Conservation (phyloP, 2,329 filamentous ascomycete species). For the Microdochium trichocladiopsis region DNA sequence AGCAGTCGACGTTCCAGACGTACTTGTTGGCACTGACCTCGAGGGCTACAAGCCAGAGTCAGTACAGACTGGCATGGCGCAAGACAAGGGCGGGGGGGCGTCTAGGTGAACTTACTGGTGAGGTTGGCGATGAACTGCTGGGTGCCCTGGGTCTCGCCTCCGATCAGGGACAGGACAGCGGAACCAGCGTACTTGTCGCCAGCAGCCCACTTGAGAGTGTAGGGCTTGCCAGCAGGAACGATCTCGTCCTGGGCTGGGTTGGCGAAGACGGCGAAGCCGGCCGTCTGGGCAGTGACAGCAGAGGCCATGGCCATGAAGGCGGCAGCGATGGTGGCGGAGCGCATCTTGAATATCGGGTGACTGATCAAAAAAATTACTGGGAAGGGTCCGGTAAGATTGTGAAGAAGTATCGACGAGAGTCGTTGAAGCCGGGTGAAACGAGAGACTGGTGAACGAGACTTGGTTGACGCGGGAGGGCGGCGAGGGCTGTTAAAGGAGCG, state of each 20-base stretch:
- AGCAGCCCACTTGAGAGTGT: slow-evolving; percentile 43
- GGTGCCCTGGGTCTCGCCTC: slow-evolving; percentile 35
- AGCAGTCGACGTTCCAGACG: slow-evolving; percentile 41
- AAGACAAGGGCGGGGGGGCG: too few relatives aligned
- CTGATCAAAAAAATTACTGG: slow-evolving; percentile 5
- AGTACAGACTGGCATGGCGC: too few relatives aligned
- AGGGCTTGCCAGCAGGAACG: slow-evolving; percentile 40
- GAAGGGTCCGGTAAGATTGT: background rate
- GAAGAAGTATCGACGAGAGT: slow-evolving; percentile 3
- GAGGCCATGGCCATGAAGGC: slow-evolving; percentile 44
- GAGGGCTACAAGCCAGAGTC: slow-evolving; percentile 29
- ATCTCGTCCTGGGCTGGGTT: slow-evolving; percentile 34
- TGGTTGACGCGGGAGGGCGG: background rate
- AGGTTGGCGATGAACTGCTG: slow-evolving; percentile 35
- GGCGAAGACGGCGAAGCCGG: slow-evolving; percentile 48
- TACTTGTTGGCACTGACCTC: slow-evolving; percentile 35
- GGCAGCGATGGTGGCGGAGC: slow-evolving; percentile 38
- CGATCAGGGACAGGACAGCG: slow-evolving; percentile 47
- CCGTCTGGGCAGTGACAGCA: slow-evolving; percentile 44
- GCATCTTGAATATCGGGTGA: slow-evolving; percentile 39
- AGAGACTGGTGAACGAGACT: background rate
- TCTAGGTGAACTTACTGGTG: slow-evolving; percentile 48
- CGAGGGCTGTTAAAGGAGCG: background rate
- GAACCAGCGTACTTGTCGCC: slow-evolving; percentile 29
- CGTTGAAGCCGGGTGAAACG: background rate